These are phyloP conservation scores for Lentinus polychrous DNA, from an alignment of 1,284 basidiomycete genomes.

Conservation along the genomic window DNA sequence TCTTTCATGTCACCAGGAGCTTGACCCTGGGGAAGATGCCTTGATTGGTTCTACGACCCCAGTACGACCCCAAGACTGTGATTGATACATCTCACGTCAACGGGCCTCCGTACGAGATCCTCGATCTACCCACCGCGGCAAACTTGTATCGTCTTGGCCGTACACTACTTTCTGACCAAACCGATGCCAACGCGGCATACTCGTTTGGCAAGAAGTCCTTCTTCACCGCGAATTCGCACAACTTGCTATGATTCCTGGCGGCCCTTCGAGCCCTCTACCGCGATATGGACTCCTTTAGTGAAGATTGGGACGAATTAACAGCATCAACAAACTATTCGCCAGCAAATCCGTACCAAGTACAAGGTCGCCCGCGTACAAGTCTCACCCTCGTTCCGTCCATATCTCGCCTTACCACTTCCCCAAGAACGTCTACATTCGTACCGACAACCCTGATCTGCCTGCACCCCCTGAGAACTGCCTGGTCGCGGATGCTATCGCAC, in stretches of 20 bases:
- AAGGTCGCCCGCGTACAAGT: slow-evolving; percentile 98
- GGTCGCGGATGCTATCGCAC: slow-evolving; percentile 93
- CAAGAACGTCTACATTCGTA: slow-evolving; percentile 98
- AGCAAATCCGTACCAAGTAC: slow-evolving; percentile 98
- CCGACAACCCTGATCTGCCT: slow-evolving; percentile 98
- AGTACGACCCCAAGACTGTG: slow-evolving; percentile 88
- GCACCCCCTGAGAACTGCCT: slow-evolving; percentile 87
- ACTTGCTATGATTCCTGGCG: slow-evolving; percentile 98
- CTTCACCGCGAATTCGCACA: slow-evolving; percentile 96
- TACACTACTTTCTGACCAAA: slow-evolving; percentile 88
- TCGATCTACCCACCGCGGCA: slow-evolving; percentile 92
- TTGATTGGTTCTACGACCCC: slow-evolving; percentile 99
- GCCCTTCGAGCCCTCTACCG: slow-evolving; percentile 94
- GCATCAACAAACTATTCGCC: slow-evolving; percentile 99
- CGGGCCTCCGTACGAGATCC: slow-evolving; percentile 89
- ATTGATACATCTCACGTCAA: slow-evolving; percentile 86
- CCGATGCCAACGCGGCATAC: slow-evolving; percentile 86
- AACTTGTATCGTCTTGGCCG: slow-evolving; percentile 95
- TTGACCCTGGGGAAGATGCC: slow-evolving; percentile 91
- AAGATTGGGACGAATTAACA: slow-evolving; percentile 99
- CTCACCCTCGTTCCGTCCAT: slow-evolving; percentile 90
- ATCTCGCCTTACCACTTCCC: slow-evolving; percentile 91
- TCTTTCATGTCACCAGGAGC: slow-evolving; percentile 46
- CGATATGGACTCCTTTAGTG: slow-evolving; percentile 96
- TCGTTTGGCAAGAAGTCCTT: slow-evolving; percentile 98